Evolutionary conservation across 2,329 filamentous ascomycete genomes (phyloP), one percentile per base, ranked within the genome.

Genomic region (Talaromyces funiculosus): DNA sequence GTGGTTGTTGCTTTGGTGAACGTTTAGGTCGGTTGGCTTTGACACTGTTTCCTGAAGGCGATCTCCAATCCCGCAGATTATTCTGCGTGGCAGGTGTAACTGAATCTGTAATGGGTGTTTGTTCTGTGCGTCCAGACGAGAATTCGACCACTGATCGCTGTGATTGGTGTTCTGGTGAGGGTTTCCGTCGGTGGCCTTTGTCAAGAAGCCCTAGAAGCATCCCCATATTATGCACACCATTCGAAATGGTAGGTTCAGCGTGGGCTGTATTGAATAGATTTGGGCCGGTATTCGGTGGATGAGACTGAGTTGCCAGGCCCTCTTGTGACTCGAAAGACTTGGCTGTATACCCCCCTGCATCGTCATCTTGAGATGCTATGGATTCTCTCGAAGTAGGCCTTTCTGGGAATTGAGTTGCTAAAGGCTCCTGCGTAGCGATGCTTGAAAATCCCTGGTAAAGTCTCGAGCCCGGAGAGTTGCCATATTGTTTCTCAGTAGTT

Each of bases 351-450:
- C 47, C 45, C 20, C 18, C 18, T 7, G 22, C 20, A 22, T 38
- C 33, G 26, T 18, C 55, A n/a, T 43, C 47, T 42, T 61, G 60
- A 33, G 60, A 58, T 20, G 31, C 20, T 24, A 53, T 42, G 18
- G 60, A 58, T 10, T 53, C 47, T 38, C 37, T 49, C 16, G 55
- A 61, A 45, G 55, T 42, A 16, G 54, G 49, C 10, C 60, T 58
- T 42, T 26, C 22, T 22, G 37, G 22, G 14, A 49, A 12, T n/a
- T 58, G 60, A 35, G 49, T 40, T 47, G 59, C 59, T 24, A 53
- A 29, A 4, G 29, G 38, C 26, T 55, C 54, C 47, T 61, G 47
- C 16, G 55, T 31, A 35, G 54, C 47, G 10, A 14, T 9, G 10
- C 18, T 31, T 4, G 22, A n/a, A 29, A 26, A 5, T n/a, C 24